These are phyloP conservation scores for Cladosporium sp. DNA, from an alignment of 2,329 filamentous ascomycete genomes.

Conservation along the genomic window DNA sequence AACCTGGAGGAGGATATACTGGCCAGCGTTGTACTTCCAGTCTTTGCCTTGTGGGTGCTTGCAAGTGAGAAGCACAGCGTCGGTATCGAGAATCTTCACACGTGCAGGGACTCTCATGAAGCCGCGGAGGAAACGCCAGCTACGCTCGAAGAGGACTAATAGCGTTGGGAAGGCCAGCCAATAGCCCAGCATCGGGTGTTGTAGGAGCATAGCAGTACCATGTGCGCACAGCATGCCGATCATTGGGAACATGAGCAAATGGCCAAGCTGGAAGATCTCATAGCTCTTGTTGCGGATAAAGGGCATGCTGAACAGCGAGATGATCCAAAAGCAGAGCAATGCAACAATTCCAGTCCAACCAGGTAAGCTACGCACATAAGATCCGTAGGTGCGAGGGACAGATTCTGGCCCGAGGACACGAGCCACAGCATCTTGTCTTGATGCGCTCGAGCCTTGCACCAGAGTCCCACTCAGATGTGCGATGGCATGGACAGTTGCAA, in stretches of 20 bases:
- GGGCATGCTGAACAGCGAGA: slow-evolving; percentile 54
- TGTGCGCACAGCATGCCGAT: slow-evolving; percentile 59
- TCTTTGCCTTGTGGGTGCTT: slow-evolving; percentile 52
- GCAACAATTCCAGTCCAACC: slow-evolving; percentile 56
- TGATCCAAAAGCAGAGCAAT: slow-evolving; percentile 53
- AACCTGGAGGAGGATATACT: slow-evolving; percentile 60
- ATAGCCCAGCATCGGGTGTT: slow-evolving; percentile 60
- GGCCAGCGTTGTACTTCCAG: slow-evolving; percentile 59
- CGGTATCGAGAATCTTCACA: slow-evolving; percentile 53
- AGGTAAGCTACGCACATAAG: slow-evolving; percentile 52
- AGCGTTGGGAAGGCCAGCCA: slow-evolving; percentile 58
- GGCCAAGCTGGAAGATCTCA: slow-evolving; percentile 59
- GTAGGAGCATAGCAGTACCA: slow-evolving; percentile 53
- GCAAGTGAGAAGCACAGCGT: slow-evolving; percentile 55
- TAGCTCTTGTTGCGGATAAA: slow-evolving; percentile 55
- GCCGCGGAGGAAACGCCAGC: slow-evolving; percentile 49
- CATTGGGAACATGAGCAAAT: slow-evolving; percentile 61
- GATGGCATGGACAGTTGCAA: slow-evolving; percentile 57
- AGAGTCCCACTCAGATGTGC: slow-evolving; percentile 59
- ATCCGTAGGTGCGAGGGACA: slow-evolving; percentile 49
- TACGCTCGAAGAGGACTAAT: slow-evolving; percentile 54
- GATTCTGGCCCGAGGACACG: slow-evolving; percentile 48
- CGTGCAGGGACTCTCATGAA: slow-evolving; percentile 54
- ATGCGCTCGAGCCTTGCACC: slow-evolving; percentile 50
- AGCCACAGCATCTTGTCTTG: slow-evolving; percentile 50